These are phyloP conservation scores for Botrytis fabae DNA, from an alignment of 2,329 filamentous ascomycete species.

Conservation along the genomic window DNA sequence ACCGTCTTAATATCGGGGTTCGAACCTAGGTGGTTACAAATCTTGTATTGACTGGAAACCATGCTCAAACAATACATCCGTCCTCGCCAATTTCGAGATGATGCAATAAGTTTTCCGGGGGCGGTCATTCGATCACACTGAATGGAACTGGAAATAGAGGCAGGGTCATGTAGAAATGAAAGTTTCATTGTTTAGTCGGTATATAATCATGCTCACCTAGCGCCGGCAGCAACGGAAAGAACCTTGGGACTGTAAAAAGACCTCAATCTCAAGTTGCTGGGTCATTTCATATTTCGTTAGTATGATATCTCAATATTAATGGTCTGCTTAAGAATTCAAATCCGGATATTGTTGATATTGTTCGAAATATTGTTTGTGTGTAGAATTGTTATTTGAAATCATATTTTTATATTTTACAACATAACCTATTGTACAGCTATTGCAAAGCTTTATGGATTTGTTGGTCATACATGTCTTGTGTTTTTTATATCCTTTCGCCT, in stretches of 20 bases:
- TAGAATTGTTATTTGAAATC: neutral
- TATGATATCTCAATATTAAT: neutral
- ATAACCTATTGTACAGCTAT: neutral
- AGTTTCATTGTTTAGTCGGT: neutral
- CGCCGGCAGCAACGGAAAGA: neutral
- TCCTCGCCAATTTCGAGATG: neutral
- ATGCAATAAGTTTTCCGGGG: neutral
- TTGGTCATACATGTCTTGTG: neutral
- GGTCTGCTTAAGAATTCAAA: neutral
- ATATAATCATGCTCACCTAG: neutral
- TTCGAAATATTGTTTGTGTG: neutral
- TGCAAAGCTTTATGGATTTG: neutral
- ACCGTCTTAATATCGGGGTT: neutral
- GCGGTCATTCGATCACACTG: rapidly evolving
- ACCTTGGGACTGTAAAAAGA: neutral
- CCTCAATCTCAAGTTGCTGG: neutral
- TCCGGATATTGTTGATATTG: neutral
- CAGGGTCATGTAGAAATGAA: neutral
- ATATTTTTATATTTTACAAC: neutral
- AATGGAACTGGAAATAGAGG: neutral
- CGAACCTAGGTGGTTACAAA: neutral
- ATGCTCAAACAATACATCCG: neutral
- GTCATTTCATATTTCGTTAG: neutral
- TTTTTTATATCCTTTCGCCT: neutral
- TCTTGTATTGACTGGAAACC: neutral